These are phyloP conservation scores for Parafenestella ontariensis DNA, from an alignment of 2,329 filamentous ascomycete genomes.

Conservation along the genomic window DNA sequence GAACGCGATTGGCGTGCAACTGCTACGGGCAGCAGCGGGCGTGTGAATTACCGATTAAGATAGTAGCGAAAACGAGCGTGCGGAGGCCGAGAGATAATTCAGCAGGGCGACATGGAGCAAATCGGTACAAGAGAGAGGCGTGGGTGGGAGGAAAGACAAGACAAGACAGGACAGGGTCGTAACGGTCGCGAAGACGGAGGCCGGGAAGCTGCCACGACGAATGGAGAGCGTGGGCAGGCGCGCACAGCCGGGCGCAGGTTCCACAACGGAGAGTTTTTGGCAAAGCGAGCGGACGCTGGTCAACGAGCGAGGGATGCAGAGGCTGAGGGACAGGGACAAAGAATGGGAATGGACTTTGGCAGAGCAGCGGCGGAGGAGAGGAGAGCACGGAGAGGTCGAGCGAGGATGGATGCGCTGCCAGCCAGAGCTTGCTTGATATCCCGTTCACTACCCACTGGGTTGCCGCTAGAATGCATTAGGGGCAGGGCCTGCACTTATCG, in stretches of 20 bases:
- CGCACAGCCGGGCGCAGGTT: constrained; percentile 23
- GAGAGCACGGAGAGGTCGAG: background rate
- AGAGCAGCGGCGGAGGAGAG: constrained; percentile 7
- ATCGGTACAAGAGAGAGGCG: constrained; percentile 38
- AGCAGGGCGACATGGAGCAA: constrained; percentile 42
- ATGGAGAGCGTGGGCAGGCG: constrained; percentile 14
- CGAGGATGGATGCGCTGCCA: constrained; percentile 1
- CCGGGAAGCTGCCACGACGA: constrained; percentile 20
- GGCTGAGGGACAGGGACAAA: background rate
- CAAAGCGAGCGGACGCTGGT: constrained; percentile 33
- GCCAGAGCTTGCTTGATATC: constrained; percentile 21
- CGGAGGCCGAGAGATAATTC: constrained; percentile 34
- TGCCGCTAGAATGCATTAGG: constrained; percentile 26
- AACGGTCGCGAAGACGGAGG: constrained; percentile 14
- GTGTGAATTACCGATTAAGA: constrained; percentile 52
- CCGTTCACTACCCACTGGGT: constrained; percentile 15
- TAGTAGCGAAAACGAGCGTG: constrained; percentile 48
- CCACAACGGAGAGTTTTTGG: constrained; percentile 20
- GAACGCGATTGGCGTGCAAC: constrained; percentile 29
- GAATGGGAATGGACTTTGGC: constrained; percentile 2
- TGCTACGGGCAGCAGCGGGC: constrained; percentile 20
- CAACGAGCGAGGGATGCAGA: constrained; percentile 9
- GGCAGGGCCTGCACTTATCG: constrained; percentile 26
- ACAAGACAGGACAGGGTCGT: constrained; percentile 4
- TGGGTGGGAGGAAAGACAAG: constrained; percentile 15